These are phyloP conservation scores for Gymnopus androsaceus DNA, from an alignment of 1,284 basidiomycete species.

Conservation along the genomic window DNA sequence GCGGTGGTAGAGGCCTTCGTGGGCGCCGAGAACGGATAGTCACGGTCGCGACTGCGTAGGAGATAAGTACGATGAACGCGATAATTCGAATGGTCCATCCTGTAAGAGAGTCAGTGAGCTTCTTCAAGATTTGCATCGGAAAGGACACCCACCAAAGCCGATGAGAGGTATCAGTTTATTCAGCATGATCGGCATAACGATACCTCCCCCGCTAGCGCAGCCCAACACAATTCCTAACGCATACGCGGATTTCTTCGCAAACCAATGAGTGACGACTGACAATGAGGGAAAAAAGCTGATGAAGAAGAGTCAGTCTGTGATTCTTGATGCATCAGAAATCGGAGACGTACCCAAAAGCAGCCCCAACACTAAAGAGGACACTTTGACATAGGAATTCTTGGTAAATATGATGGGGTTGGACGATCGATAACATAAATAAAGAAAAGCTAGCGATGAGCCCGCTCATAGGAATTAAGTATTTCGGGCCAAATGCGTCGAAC, in stretches of 20 bases:
- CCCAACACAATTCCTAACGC: constrained; percentile 24
- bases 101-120: constrained; percentile 6
- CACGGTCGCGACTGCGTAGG: constrained; percentile 22
- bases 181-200: constrained; percentile 8
- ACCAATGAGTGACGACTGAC: constrained; percentile 25
- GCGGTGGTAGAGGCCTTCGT: constrained; percentile 25
- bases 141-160: neutral
- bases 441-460: constrained; percentile 24
- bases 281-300: constrained; percentile 34
- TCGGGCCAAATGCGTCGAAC: constrained; percentile 18
- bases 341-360: constrained; percentile 23
- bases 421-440: constrained; percentile 27
- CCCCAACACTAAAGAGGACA: constrained; percentile 25
- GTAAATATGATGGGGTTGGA: constrained; percentile 29
- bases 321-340: too few relatives aligned
- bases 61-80: constrained; percentile 25
- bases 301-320: constrained; percentile 23
- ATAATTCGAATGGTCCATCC: constrained; percentile 28
- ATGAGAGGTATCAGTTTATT: neutral
- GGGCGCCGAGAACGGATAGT: constrained; percentile 26
- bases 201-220: constrained; percentile 2
- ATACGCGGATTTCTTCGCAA: constrained; percentile 15
- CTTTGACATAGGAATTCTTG: constrained; percentile 29
- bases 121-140: neutral
- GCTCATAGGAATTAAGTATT: constrained; percentile 34